Conservation (phyloP, 495 filamentous ascomycete genomes). For the Aspergillus kassunensis region DNA sequence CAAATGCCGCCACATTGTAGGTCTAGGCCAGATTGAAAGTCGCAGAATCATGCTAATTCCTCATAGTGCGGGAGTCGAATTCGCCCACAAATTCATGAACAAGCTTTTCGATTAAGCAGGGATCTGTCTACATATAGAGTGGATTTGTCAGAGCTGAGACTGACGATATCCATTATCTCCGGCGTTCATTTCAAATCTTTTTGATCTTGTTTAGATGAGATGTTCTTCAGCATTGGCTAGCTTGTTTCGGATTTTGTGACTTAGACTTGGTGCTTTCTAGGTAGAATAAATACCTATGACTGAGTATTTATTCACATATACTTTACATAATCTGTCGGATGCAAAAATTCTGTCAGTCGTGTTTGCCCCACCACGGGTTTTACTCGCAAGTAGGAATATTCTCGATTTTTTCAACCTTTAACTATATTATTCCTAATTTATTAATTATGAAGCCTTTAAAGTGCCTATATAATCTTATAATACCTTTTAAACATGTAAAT, state of each 20-base stretch:
- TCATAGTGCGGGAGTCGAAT: slow-evolving; percentile 64
- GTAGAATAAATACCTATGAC: slow-evolving; percentile 8
- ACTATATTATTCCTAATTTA: no score
- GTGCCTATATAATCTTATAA: no score
- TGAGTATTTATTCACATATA: background rate
- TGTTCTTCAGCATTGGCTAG: slow-evolving; percentile 11
- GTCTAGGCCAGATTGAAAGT: no score
- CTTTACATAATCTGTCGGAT: background rate
- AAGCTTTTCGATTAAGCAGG: slow-evolving; percentile 53
- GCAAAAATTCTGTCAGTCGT: background rate
- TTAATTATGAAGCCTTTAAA: no score
- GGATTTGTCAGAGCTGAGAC: background rate
- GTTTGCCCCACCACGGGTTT: no score
- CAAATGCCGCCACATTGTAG: slow-evolving; percentile 75
- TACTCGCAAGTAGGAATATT: no score
- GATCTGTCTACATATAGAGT: background rate
- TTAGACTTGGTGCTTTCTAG: slow-evolving; percentile 13
- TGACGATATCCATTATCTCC: slow-evolving; percentile 7
- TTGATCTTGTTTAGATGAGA: slow-evolving; percentile 4
- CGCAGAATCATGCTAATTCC: slow-evolving; percentile 20
- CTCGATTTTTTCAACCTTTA: no score
- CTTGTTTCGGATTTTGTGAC: slow-evolving; percentile 7
- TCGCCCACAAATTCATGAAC: slow-evolving; percentile 79
- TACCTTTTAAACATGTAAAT: no score
- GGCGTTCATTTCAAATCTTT: slow-evolving; percentile 6